Evolutionary conservation across 2,329 filamentous ascomycete species (phyloP), one percentile per base, ranked within the genome.

Genomic region (Xylaria sp.): DNA sequence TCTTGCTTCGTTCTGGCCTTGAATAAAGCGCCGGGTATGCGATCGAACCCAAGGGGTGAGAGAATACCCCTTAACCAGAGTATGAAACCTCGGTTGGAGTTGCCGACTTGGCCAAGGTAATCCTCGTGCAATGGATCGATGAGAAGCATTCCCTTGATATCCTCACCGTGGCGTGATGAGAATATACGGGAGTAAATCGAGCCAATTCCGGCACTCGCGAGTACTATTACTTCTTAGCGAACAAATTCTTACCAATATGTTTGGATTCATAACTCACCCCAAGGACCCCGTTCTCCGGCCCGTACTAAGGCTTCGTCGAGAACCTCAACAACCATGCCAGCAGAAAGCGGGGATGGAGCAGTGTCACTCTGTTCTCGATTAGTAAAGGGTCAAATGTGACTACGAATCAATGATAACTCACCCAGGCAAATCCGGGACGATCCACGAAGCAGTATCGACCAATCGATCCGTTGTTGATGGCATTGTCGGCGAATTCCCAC

Each of bases 391-490:
- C 13, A 35, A 30, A 16, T 3, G 30, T 13, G 51, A 7, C 2
- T 18, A 4, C 50, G 8, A 35, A 3, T 16, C 5, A 7, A 34
- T 9, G 2, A n/a, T 5, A 6, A 69, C 75, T 68, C 67, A 78
- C 76, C 87, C 91, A 96, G 5, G 83, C 93, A 58, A 93, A 83
- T 1, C 94, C 94, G 0, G 94, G 94, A 19, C 94, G 88, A 72
- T 99, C 94, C 72, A 91, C 92, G 74, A 96, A 97, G 80, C 94
- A 99, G 77, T 96, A 97, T 61, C 93, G 86, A 58, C 80, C 79
- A 67, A 99, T 94, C 51, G 88, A 90, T 46, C 91, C 90, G 68
- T 94, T 94, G 64, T 85, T 80, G 65, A 92, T 79, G 1, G 89
- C 86, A 58, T 86, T 80, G 60, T 92, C 85, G 9, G 91, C 90